These are phyloP conservation scores for Immersiporthe knoxdaviesiana DNA, from an alignment of 2,329 filamentous ascomycete genomes.

Conservation along the genomic window DNA sequence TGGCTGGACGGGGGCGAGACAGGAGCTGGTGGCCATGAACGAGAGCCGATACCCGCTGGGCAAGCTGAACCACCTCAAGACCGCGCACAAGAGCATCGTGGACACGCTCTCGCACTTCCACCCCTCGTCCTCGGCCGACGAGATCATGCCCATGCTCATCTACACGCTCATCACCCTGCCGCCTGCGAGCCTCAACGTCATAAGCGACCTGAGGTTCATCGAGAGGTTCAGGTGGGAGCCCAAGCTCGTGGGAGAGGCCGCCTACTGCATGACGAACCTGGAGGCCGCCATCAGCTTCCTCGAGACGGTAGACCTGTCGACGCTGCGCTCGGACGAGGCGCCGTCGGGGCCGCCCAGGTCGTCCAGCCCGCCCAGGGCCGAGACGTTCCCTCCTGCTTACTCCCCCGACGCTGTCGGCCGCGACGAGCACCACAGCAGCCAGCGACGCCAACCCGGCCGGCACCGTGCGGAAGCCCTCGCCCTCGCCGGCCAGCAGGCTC, in stretches of 20 bases:
- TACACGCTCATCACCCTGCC: conserved; percentile 92
- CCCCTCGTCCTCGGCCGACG: conserved; percentile 87
- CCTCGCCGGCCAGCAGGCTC: conserved; percentile 48
- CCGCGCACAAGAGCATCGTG: conserved; percentile 91
- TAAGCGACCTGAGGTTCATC: conserved; percentile 95
- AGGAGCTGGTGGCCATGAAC: conserved; percentile 79
- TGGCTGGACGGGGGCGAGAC: conserved; percentile 73
- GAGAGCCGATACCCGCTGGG: conserved; percentile 85
- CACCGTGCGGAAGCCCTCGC: conserved; percentile 38
- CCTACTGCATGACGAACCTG: conserved; percentile 94
- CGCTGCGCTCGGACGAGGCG: conserved; percentile 77
- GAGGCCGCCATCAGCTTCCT: conserved; percentile 94
- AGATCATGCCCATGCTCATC: conserved; percentile 95
- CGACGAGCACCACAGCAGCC: conserved; percentile 38
- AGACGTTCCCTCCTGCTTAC: conserved; percentile 63
- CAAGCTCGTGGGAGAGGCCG: conserved; percentile 90
- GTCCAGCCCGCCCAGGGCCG: conserved; percentile 53
- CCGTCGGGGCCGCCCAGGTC: conserved; percentile 69
- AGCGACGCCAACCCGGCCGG: conserved; percentile 27
- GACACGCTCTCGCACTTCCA: conserved; percentile 74
- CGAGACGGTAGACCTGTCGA: conserved; percentile 92
- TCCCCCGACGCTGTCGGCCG: conserved; percentile 46
- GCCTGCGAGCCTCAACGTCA: conserved; percentile 81
- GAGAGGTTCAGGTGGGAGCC: conserved; percentile 84
- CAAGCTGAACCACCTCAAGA: conserved; percentile 86